A percentile compares a stretch with the other conserved stretches of the same genome.
Evolutionary conservation across 2,329 filamentous ascomycete species (phyloP).

Genomic region (Aureobasidium sp.): DNA sequence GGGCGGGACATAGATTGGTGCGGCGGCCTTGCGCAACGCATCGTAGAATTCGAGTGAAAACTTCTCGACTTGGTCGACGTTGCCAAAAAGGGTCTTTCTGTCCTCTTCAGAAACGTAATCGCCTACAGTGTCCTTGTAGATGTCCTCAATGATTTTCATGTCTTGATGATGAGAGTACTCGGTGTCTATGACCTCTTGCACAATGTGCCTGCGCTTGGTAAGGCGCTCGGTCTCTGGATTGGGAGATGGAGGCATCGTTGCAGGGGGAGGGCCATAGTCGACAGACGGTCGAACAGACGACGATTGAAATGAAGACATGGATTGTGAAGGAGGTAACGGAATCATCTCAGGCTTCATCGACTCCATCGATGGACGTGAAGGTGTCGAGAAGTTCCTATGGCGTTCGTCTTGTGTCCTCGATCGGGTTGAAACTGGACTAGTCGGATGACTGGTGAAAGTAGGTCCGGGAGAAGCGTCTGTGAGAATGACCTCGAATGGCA

Average conservation of each 20-base stretch:
- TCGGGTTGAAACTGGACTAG: conserved; percentile 4
- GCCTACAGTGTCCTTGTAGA: conserved; percentile 83
- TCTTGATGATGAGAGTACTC: conserved; percentile 87
- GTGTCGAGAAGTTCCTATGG: conserved; percentile 10
- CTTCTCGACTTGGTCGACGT: conserved; percentile 80
- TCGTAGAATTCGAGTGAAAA: conserved; percentile 78
- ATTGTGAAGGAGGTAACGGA: conserved; percentile 23
- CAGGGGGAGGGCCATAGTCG: conserved; percentile 14
- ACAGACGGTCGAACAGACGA: conserved; percentile 20
- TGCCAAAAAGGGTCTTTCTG: conserved; percentile 84
- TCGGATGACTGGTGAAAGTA: background rate
- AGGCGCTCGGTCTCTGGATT: conserved; percentile 58
- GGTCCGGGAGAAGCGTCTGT: conserved; percentile 8
- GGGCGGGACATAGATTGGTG: conserved; percentile 68
- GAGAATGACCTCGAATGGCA: conserved; percentile 9
- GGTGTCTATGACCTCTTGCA: conserved; percentile 89
- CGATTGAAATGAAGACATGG: conserved; percentile 28
- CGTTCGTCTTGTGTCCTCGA: conserved; percentile 4
- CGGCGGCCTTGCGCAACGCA: conserved; percentile 71
- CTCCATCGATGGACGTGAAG: conserved; percentile 17
- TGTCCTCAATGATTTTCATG: conserved; percentile 95
- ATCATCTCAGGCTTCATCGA: conserved; percentile 17
- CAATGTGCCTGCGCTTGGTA: conserved; percentile 70
- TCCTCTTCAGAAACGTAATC: conserved; percentile 75
- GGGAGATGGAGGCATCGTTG: conserved; percentile 23